These are phyloP conservation scores for Amphirosellinia nigrospora DNA, from an alignment of 495 filamentous ascomycete species.

Conservation along the genomic window DNA sequence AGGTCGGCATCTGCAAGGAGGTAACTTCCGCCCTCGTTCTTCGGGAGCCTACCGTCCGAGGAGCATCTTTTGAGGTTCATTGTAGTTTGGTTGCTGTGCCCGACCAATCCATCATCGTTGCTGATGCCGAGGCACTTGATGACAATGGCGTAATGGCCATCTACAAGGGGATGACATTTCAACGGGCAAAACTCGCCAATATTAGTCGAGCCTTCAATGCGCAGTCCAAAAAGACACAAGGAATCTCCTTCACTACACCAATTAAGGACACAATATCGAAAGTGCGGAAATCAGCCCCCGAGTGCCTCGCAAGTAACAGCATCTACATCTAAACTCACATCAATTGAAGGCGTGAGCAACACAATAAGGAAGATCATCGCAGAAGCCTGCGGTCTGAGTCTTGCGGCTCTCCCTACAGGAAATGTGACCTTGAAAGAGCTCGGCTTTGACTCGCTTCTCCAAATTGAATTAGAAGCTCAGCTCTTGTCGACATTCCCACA, in stretches of 20 bases:
- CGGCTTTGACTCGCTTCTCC: not conserved
- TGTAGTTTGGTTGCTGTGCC: not conserved
- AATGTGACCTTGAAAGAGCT: not conserved
- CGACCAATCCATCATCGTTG: not conserved
- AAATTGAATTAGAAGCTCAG: not conserved
- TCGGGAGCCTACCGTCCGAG: not conserved
- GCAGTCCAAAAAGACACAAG: not conserved
- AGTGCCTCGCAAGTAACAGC: not conserved
- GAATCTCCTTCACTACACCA: not conserved
- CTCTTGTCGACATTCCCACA: not conserved
- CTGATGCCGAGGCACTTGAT: not conserved
- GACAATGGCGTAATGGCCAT: not conserved
- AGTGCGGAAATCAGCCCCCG: not conserved
- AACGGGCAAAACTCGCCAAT: not conserved
- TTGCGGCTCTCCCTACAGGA: not conserved
- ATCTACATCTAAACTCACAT: not conserved
- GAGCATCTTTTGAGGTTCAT: not conserved
- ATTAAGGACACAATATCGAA: not conserved
- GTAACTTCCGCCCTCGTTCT: slow-evolving; percentile 16
- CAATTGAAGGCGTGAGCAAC: not conserved
- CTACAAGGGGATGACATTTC: not conserved
- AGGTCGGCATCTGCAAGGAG: slow-evolving; percentile 24
- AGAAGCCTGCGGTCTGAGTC: not conserved
- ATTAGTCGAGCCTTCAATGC: not conserved
- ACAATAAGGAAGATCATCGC: not conserved